phyloP scores from a whole-genome alignment of 2,329 filamentous ascomycete genomes.

The Acephala macrosclerotiorum region DNA sequence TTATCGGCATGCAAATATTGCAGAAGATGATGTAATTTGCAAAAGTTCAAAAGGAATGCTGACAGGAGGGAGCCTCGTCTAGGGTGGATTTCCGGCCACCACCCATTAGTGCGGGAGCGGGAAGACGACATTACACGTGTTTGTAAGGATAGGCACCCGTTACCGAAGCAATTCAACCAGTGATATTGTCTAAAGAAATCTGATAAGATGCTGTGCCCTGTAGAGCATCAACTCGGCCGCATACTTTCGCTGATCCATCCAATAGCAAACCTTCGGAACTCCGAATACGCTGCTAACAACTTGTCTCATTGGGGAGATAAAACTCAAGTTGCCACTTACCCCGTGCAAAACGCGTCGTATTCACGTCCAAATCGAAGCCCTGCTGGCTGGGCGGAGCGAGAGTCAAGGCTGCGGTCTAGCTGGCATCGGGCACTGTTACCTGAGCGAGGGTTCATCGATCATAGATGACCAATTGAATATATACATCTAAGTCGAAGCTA shows the following conservation, averaged over 20 bases:
- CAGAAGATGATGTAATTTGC: not conserved
- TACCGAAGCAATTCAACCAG: too few species aligned
- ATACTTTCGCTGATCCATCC: too few species aligned
- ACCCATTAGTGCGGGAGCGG: not conserved
- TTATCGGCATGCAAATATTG: not conserved
- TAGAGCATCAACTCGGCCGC: too few species aligned
- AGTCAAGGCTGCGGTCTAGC: not conserved
- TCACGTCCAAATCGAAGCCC: not conserved
- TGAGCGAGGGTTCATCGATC: not conserved
- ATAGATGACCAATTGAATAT: not conserved
- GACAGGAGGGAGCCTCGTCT: not conserved
- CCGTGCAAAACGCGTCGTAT: not conserved
- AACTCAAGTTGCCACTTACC: not conserved
- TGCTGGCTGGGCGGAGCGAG: not conserved
- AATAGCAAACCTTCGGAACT: too few species aligned
- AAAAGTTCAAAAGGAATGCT: not conserved
- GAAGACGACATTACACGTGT: too few species aligned
- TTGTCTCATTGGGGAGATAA: too few species aligned
- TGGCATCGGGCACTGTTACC: not conserved
- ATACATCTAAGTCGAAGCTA: not conserved
- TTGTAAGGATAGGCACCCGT: too few species aligned
- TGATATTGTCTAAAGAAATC: too few species aligned
- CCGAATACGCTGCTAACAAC: not conserved
- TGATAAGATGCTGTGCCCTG: too few species aligned
- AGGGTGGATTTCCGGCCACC: not conserved